These are phyloP conservation scores for Arctium lappa DNA, from an alignment of 129 eudicot species.

Conservation along the genomic window DNA sequence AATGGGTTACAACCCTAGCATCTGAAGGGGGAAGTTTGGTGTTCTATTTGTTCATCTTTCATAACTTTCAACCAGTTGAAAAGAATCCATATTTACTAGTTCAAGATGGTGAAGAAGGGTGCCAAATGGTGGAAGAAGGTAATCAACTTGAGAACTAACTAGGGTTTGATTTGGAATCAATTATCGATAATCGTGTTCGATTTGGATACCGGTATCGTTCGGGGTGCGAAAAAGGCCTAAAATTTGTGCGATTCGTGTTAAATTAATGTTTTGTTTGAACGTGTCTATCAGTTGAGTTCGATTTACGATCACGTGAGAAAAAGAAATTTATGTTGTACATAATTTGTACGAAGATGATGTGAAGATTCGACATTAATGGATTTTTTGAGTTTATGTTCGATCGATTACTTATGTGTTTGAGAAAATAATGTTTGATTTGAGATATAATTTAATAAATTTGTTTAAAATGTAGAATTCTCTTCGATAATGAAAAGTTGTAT, in stretches of 20 bases:
- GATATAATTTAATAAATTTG: background rate
- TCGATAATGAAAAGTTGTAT: too few species aligned
- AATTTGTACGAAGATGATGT: background rate
- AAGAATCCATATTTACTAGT: slow-evolving; percentile 33
- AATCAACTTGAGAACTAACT: background rate
- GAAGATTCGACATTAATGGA: background rate
- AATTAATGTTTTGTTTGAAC: too few species aligned
- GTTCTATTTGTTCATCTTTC: slow-evolving; percentile 33
- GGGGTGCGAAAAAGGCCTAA: background rate
- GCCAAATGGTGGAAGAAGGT: slow-evolving; percentile 11
- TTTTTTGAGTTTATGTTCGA: background rate
- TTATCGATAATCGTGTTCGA: background rate
- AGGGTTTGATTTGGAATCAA: background rate
- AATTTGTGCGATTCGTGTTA: background rate
- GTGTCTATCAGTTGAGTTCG: background rate
- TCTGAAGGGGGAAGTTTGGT: slow-evolving; percentile 36
- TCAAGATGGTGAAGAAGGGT: slow-evolving; percentile 30
- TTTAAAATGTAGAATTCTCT: too few species aligned
- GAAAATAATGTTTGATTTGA: background rate
- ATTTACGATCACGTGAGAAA: background rate
- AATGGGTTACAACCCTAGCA: slow-evolving; percentile 30
- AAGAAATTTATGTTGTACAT: background rate
- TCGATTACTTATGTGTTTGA: background rate
- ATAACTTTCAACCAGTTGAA: slow-evolving; percentile 33
- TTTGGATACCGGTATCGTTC: background rate